Evolutionary conservation across 202 grass and related monocot species (phyloP).

Genomic region (Zoysia matrella): DNA sequence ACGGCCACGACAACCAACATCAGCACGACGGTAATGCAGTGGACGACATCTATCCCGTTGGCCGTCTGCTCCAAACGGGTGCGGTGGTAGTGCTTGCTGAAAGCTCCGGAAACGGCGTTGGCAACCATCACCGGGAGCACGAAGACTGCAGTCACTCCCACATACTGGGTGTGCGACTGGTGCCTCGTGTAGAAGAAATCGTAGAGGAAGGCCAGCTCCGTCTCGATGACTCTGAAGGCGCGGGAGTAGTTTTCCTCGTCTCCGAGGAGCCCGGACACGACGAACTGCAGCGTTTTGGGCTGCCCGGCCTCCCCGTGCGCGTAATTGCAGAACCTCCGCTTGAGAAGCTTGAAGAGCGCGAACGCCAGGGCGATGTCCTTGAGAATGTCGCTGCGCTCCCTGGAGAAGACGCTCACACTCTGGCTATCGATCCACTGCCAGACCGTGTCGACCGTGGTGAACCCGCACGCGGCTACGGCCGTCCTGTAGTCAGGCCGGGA

Average conservation of each 20-base stretch:
- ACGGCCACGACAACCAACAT: conserved; percentile 9
- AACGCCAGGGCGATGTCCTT: conserved; percentile 3
- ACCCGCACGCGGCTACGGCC: neutral
- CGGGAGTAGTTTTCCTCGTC: neutral
- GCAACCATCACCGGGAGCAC: neutral
- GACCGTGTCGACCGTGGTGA: conserved; percentile 11
- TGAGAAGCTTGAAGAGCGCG: conserved; percentile 39
- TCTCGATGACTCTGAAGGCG: conserved; percentile 30
- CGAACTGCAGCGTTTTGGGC: neutral
- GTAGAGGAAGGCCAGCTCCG: conserved; percentile 25
- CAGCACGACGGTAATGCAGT: conserved; percentile 19
- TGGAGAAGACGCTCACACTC: neutral
- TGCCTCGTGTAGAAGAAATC: conserved; percentile 41
- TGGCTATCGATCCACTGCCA: neutral
- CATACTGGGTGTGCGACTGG: conserved; percentile 5
- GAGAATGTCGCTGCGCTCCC: neutral
- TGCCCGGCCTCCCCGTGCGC: conserved; percentile 1
- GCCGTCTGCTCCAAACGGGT: conserved; percentile 14
- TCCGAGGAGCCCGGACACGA: conserved; percentile 24
- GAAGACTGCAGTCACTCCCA: neutral
- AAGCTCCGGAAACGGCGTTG: conserved; percentile 18
- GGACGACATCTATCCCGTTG: neutral
- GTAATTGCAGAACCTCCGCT: conserved; percentile 27
- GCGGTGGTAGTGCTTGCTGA: conserved; percentile 29
- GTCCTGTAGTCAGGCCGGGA: conserved; percentile 22